These are phyloP conservation scores for Neocallimastix lanati DNA, from an alignment of 192 early-diverging fungal species.

Conservation along the genomic window DNA sequence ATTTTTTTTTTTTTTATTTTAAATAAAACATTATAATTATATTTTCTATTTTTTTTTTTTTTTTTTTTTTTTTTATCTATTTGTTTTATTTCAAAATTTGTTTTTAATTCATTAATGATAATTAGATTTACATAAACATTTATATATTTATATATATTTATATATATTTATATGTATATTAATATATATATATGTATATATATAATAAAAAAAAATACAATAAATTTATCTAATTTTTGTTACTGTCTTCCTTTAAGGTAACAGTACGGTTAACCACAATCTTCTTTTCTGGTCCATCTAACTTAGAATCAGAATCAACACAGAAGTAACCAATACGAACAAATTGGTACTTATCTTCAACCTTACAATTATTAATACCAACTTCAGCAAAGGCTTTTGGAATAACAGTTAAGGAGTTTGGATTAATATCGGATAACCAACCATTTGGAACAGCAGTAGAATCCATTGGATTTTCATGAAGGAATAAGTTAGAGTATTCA, in stretches of 20 bases:
- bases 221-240: background rate
- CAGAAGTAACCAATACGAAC: slow-evolving; percentile 96
- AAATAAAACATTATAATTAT: too few species aligned
- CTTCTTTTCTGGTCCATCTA: slow-evolving; percentile 13
- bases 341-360: slow-evolving; percentile 85
- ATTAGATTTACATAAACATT: too few species aligned
- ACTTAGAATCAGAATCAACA: slow-evolving; percentile 71
- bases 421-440: slow-evolving; percentile 77
- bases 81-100: too few species aligned
- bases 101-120: too few species aligned
- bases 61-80: too few species aligned
- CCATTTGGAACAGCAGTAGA: slow-evolving; percentile 68
- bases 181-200: too few species aligned
- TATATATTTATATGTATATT: too few species aligned
- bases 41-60: too few species aligned
- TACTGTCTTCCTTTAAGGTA: slow-evolving; percentile 49
- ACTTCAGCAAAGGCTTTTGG: slow-evolving; percentile 63
- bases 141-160: too few species aligned
- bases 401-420: slow-evolving; percentile 47
- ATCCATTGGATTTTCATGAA: slow-evolving; percentile 68
- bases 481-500: slow-evolving; percentile 73
- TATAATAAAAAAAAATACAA: too few species aligned
- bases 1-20: too few species aligned
- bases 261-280: slow-evolving; percentile 48
- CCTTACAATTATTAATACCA: slow-evolving; percentile 44